Conservation (phyloP, 345 rosid species). For the Bruguiera sexangula region DNA sequence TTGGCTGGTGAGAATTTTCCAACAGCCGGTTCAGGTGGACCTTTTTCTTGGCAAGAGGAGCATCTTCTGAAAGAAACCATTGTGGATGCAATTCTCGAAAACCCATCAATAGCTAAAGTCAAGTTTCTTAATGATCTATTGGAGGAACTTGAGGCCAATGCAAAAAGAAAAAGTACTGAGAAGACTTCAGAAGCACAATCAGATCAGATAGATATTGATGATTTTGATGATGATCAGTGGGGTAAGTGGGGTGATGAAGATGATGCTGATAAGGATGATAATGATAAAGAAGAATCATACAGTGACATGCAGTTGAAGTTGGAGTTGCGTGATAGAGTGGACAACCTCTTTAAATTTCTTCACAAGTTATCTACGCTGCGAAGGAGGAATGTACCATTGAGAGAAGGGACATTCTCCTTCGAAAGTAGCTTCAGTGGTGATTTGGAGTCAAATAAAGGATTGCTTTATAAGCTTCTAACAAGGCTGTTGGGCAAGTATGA, state of each 20-base stretch:
- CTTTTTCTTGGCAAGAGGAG: slow-evolving; percentile 99
- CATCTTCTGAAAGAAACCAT: slow-evolving; percentile 86
- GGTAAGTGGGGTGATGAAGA: slow-evolving; percentile 79
- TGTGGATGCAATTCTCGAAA: slow-evolving; percentile 69
- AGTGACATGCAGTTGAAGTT: slow-evolving; percentile 80
- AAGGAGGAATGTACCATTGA: slow-evolving; percentile 44
- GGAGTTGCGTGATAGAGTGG: slow-evolving; percentile 87
- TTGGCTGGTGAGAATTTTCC: slow-evolving; percentile 97
- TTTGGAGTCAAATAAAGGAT: slow-evolving; percentile 55
- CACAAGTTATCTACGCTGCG: slow-evolving; percentile 67
- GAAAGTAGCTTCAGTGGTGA: slow-evolving; percentile 54
- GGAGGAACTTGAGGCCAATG: slow-evolving; percentile 68
- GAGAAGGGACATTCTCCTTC: slow-evolving; percentile 50
- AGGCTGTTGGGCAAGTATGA: slow-evolving; percentile 58
- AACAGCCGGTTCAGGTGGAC: slow-evolving; percentile 80
- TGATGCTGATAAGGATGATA: slow-evolving; percentile 26
- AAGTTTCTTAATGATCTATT: slow-evolving; percentile 66
- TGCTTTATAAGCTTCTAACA: slow-evolving; percentile 61
- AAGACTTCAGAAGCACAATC: slow-evolving; percentile 44
- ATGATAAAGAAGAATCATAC: slow-evolving; percentile 47
- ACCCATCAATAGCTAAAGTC: slow-evolving; percentile 59
- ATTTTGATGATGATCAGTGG: slow-evolving; percentile 95
- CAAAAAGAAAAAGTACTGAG: slow-evolving; percentile 37
- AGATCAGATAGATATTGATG: slow-evolving; percentile 59
- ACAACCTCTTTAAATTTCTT: slow-evolving; percentile 68